These are phyloP conservation scores for Lathyrus aphaca DNA, from an alignment of 306 rosid species.

Conservation along the genomic window DNA sequence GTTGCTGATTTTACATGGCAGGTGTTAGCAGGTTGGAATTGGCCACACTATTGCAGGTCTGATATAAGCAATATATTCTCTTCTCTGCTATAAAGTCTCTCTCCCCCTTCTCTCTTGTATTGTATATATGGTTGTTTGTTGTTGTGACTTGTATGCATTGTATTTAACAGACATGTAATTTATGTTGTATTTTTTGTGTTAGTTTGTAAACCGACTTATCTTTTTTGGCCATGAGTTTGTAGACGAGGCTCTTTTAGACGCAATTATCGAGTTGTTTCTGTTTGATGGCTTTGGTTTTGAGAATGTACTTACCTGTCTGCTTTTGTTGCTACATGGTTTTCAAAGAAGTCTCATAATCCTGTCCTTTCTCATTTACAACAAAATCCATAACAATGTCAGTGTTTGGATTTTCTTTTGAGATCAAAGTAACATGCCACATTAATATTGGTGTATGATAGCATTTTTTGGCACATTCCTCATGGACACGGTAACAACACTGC, in stretches of 20 bases:
- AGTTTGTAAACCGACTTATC: constrained; percentile 27
- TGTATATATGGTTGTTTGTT: constrained; percentile 44
- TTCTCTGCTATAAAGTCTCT: constrained; percentile 27
- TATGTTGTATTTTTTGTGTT: constrained; percentile 32
- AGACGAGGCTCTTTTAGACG: constrained; percentile 26
- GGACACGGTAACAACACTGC: constrained; percentile 46
- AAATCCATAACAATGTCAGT: not conserved
- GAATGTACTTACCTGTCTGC: not conserved
- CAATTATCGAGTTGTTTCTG: constrained; percentile 32
- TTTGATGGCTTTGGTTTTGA: constrained; percentile 33
- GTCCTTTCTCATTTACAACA: constrained; percentile 1
- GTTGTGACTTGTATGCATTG: constrained; percentile 36
- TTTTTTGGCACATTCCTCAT: constrained; percentile 40
- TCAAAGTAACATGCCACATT: not conserved
- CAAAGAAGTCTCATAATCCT: not conserved
- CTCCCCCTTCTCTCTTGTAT: not conserved
- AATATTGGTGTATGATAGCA: constrained; percentile 41
- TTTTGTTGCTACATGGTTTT: constrained; percentile 3
- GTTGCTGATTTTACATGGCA: constrained; percentile 36
- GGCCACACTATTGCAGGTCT: constrained; percentile 18
- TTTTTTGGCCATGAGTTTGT: constrained; percentile 33
- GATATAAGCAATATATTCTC: constrained; percentile 32
- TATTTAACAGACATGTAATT: constrained; percentile 30
- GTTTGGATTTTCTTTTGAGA: not conserved
- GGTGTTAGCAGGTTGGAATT: constrained; percentile 38